Base-by-base conservation (phyloP, 2,329 filamentous ascomycete genomes). In the Allantophomopsis cytisporea region DNA sequence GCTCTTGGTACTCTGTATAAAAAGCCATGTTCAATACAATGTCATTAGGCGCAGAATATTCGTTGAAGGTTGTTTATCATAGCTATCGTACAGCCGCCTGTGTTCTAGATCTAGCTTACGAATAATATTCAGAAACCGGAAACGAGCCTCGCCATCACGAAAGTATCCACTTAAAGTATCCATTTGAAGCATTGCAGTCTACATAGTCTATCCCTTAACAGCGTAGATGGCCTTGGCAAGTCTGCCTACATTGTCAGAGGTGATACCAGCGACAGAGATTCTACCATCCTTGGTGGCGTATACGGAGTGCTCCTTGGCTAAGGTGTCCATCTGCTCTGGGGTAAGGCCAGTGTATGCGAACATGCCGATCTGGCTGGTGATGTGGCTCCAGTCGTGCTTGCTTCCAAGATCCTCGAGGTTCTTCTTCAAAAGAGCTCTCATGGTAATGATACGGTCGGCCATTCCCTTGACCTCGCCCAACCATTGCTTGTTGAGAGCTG, bases 311-410 rank as follows among this genome's bases (percentile, higher is more conserved):
- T 96, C 85, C 71, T 93, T 87, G 50, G 88, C 85, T 46, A 98
- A 72, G 55, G 68, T 69, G 41, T 89, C 83, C 85, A 96, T 95
- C 69, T 95, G 83, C 65, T 89, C 80, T 40, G 88, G 69, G 53
- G 72, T 89, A 55, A 98, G 69, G 45, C 91, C 91, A 39, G 91
- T 98, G 74, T 94, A 98, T 53, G 91, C 89, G 59, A 98, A 98
- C 91, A 98, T 98, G 68, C 91, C 91, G 56, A 98, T 98, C 76
- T 94, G 86, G 65, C 73, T 88, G 51, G 91, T 96, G 66, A 98
- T 98, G 73, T 98, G 91, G 61, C 81, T 84, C 91, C 91, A 98
- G 71, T 96, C 85, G 65, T 93, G 86, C 74, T 87, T 87, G 71
- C 83, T 91, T 59, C 89, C 89, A 46, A 95, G 77, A 64, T 83